phyloP scores from a whole-genome alignment of 176 grass and related monocot genomes.

The Puya raimondii region DNA sequence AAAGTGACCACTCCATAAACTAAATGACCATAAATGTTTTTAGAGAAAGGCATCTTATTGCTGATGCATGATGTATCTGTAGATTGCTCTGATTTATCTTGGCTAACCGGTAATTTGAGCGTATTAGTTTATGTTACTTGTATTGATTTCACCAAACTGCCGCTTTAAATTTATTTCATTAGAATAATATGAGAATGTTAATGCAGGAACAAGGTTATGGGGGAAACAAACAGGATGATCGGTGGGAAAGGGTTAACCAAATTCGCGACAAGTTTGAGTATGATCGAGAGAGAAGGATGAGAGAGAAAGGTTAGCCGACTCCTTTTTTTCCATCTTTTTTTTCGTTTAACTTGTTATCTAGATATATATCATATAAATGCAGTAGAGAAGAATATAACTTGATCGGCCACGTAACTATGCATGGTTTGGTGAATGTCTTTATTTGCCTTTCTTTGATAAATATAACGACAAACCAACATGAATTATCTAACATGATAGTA shows the following conservation, averaged over 20 bases:
- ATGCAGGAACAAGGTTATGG: conserved; percentile 52
- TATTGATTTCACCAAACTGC: neutral
- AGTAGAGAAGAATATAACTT: neutral
- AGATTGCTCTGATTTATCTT: neutral
- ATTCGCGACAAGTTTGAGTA: conserved; percentile 98
- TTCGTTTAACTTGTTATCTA: neutral
- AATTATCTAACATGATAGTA: neutral
- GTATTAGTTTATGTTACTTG: neutral
- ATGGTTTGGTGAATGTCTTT: too few relatives aligned
- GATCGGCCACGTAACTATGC: too few relatives aligned
- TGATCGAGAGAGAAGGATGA: conserved; percentile 84
- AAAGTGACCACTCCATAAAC: neutral
- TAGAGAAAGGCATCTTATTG: neutral
- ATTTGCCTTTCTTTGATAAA: neutral
- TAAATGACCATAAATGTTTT: too few relatives aligned
- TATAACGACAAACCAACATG: neutral
- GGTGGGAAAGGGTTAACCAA: conserved; percentile 84
- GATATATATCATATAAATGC: neutral
- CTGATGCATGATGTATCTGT: neutral
- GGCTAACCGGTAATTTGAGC: neutral
- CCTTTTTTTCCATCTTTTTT: neutral
- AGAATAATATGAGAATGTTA: conserved; percentile 3
- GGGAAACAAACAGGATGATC: conserved; percentile 43
- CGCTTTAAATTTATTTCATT: neutral
- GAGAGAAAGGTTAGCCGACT: conserved; percentile 59